Evolutionary conservation across 257 asterid species (phyloP), one percentile per base, ranked within the genome.

Genomic region (Hygrophila difformis): DNA sequence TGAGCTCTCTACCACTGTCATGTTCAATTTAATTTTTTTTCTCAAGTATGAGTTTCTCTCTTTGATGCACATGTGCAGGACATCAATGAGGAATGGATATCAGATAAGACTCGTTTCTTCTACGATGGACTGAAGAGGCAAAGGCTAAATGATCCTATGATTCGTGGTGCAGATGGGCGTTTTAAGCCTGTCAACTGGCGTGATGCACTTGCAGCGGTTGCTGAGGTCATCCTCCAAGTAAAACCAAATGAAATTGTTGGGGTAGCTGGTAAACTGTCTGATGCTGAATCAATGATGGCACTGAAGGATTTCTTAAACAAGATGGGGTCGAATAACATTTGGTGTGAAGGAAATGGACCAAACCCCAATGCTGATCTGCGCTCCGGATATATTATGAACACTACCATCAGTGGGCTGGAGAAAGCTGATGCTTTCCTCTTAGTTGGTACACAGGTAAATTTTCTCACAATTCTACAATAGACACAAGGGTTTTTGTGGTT

Each of bases 111-210:
- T 15, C 95, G 99, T 48, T 91, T 91, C 79, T 86, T 62, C 71
- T 91, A 91, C 52, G 99, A 91, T 67, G 99, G 97, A 58, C 71
- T 91, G 61, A 91, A 91, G 92, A 82, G 96, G 72, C 99, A 91
- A 62, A 80, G 99, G 76, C 67, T 91, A 49, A 91, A 83, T 62
- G 99, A 91, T 60, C 97, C 99, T 44, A 91, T 91, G 99, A 69
- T 91, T 60, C 88, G 99, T 5, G 85, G 95, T 53, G 75, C 80
- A 43, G 99, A 91, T 76, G 99, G 99, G 28, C 94, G 95, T 28
- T 91, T 91, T 57, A 78, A 91, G 81, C 47, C 78, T 13, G 96
- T 91, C 66, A 80, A 81, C 66, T 91, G 99, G 99, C 93, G 77
- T 1, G 99, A 91, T 71, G 96, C 93, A 18, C 92, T 91, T 42